phyloP scores from a whole-genome alignment of 805 yeast genomes.

The Sugiyamaella lignohabitans region DNA sequence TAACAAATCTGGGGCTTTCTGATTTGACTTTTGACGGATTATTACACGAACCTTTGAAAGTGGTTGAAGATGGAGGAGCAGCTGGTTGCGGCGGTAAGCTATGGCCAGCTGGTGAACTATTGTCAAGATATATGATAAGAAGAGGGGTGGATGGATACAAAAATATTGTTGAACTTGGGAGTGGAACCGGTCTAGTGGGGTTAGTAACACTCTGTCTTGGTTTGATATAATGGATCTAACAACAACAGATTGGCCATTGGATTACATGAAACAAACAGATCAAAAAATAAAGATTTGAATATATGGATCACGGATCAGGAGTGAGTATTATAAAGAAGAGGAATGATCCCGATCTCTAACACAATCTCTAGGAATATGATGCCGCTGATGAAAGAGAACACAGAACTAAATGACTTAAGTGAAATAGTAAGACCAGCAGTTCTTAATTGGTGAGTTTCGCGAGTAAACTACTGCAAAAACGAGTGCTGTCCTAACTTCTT shows the following conservation, averaged over 20 bases:
- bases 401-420: slow-evolving; percentile 36
- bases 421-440: slow-evolving; percentile 37
- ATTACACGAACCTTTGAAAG: slow-evolving; percentile 31
- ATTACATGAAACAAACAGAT: slow-evolving; percentile 21
- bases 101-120: slow-evolving; percentile 55
- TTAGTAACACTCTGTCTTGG: slow-evolving; percentile 13
- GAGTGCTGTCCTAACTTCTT: neutral
- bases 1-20: slow-evolving; percentile 35
- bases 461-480: neutral
- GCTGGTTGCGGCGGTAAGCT: slow-evolving; percentile 59
- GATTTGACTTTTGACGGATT: slow-evolving; percentile 38
- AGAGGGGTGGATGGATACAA: slow-evolving; percentile 20
- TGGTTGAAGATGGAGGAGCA: slow-evolving; percentile 52
- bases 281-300: slow-evolving; percentile 26
- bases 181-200: slow-evolving; percentile 57
- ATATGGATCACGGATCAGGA: slow-evolving; percentile 46
- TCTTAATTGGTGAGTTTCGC: slow-evolving; percentile 39
- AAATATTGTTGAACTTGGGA: slow-evolving; percentile 46
- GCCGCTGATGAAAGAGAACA: slow-evolving; percentile 42
- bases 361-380: slow-evolving; percentile 33
- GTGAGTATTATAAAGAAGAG: too few relatives aligned
- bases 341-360: too few relatives aligned
- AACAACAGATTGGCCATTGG: slow-evolving; percentile 28
- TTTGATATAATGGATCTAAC: neutral
- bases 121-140: slow-evolving; percentile 40